A percentile compares a stretch with the other conserved stretches of the same genome.
These are phyloP conservation scores for Vickermania ingenoplastis DNA, from an alignment of 208 protist genomes.

Conservation along the genomic window DNA sequence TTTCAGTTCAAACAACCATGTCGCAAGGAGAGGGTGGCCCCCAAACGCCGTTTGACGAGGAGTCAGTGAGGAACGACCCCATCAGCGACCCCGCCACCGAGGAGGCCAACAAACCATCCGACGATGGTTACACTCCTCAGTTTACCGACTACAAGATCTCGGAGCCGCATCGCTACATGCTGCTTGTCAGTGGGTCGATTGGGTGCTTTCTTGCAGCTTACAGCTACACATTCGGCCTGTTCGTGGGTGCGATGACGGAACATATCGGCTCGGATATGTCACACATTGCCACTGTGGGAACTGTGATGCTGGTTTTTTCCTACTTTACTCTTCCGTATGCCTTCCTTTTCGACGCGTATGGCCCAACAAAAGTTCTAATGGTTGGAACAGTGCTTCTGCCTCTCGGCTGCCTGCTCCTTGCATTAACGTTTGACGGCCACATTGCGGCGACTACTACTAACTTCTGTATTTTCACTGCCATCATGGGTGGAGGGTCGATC, in stretches of 20 bases:
- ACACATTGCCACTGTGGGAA: conserved; percentile 25
- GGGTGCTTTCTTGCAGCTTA: conserved; percentile 2
- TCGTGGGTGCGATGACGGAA: conserved; percentile 3
- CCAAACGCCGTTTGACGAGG: not conserved
- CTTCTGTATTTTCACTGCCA: conserved; percentile 9
- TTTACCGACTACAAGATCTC: conserved; percentile 1
- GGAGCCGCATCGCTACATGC: conserved; percentile 1
- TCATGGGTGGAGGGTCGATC: conserved; percentile 17
- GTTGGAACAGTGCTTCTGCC: conserved; percentile 14
- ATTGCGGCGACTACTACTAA: conserved; percentile 13
- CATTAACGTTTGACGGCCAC: conserved; percentile 18
- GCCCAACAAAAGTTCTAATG: conserved; percentile 18
- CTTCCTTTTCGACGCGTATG: conserved; percentile 26
- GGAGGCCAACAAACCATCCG: conserved; percentile 1
- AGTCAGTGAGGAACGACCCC: not conserved
- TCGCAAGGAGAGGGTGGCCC: not conserved
- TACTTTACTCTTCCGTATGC: conserved; percentile 21
- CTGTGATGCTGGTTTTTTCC: conserved; percentile 13
- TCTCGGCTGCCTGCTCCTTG: conserved; percentile 14
- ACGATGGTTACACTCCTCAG: not conserved
- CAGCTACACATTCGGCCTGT: conserved; percentile 1
- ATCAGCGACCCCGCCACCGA: not conserved
- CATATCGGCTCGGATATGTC: conserved; percentile 6
- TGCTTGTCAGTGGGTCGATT: not conserved
- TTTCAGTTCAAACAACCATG: not conserved